Percentiles rank a stretch among this genome's conserved stretches.
These are phyloP conservation scores for Pythium aphanidermatum DNA, from an alignment of 352 stramenopile species.

Conservation along the genomic window DNA sequence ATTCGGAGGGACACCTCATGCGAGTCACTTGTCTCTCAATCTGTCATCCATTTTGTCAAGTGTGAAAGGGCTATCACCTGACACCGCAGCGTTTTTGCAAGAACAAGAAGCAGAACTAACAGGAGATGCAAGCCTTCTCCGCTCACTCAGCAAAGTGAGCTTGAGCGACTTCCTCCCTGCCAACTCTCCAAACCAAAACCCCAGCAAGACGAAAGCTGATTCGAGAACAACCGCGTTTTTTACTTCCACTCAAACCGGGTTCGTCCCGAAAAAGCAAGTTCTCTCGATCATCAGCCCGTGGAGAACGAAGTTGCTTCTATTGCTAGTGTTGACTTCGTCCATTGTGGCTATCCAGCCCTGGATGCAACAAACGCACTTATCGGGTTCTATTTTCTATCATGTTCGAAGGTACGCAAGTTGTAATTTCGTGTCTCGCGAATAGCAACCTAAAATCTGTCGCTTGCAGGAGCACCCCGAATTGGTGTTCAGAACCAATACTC, in stretches of 20 bases:
- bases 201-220: background rate
- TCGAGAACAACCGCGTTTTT: no score
- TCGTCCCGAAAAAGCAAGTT: no score
- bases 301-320: constrained; percentile 31
- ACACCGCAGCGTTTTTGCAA: constrained; percentile 44
- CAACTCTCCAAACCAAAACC: constrained; percentile 1
- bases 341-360: constrained; percentile 59
- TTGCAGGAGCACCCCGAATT: constrained; percentile 27
- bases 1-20: constrained; percentile 7
- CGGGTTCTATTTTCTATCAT: constrained; percentile 52
- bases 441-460: background rate
- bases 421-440: no score
- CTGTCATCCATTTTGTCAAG: constrained; percentile 48
- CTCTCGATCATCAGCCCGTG: no score
- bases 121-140: constrained; percentile 47
- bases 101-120: constrained; percentile 55
- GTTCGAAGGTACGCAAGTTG: constrained; percentile 21
- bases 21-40: constrained; percentile 23
- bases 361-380: constrained; percentile 34
- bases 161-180: constrained; percentile 36
- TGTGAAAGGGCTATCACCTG: constrained; percentile 40
- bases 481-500: constrained; percentile 53
- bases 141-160: constrained; percentile 48
- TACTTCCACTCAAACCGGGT: no score
- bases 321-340: constrained; percentile 43